phyloP scores from a whole-genome alignment of 495 filamentous ascomycete genomes.

The Oidiodendron maius region DNA sequence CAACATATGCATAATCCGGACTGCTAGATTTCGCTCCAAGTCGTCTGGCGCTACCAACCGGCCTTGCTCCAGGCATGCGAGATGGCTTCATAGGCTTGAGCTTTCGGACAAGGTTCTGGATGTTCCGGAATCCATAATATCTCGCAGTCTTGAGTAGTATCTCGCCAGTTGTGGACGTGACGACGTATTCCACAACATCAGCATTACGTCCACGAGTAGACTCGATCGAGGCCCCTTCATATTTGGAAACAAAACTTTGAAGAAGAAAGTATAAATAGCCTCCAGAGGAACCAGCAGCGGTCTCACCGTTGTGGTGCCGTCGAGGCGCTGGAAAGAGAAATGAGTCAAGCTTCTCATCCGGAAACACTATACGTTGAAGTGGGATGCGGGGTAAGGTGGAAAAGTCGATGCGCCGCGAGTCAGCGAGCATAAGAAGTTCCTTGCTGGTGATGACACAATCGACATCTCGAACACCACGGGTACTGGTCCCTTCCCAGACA shows the following conservation, averaged over 20 bases:
- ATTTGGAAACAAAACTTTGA: conserved; percentile 56
- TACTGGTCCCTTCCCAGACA: conserved; percentile 51
- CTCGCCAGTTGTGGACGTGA: conserved; percentile 47
- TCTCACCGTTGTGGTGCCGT: conserved; percentile 16
- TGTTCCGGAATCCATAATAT: conserved; percentile 96
- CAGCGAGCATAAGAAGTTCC: conserved; percentile 83
- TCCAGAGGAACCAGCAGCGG: conserved; percentile 68
- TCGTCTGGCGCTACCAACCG: conserved; percentile 35
- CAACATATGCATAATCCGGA: conserved; percentile 76
- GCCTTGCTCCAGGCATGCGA: conserved; percentile 69
- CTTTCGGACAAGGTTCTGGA: conserved; percentile 89
- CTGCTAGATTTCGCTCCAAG: conserved; percentile 28
- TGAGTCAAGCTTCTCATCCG: conserved; percentile 57
- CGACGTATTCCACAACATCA: conserved; percentile 79
- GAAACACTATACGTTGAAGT: conserved; percentile 47
- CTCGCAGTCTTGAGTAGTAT: conserved; percentile 73
- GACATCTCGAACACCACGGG: conserved; percentile 69
- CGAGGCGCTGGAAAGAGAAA: conserved; percentile 59
- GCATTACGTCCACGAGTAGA: conserved; percentile 75
- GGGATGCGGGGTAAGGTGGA: conserved; percentile 57
- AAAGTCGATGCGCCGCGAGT: conserved; percentile 69
- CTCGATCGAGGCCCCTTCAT: conserved; percentile 62
- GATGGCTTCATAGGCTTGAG: conserved; percentile 73
- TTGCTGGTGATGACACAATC: conserved; percentile 97
- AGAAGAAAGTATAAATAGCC: conserved; percentile 84